Base-by-base conservation (phyloP, 805 yeast species). In the Monosporozyma yasuniensis region DNA sequence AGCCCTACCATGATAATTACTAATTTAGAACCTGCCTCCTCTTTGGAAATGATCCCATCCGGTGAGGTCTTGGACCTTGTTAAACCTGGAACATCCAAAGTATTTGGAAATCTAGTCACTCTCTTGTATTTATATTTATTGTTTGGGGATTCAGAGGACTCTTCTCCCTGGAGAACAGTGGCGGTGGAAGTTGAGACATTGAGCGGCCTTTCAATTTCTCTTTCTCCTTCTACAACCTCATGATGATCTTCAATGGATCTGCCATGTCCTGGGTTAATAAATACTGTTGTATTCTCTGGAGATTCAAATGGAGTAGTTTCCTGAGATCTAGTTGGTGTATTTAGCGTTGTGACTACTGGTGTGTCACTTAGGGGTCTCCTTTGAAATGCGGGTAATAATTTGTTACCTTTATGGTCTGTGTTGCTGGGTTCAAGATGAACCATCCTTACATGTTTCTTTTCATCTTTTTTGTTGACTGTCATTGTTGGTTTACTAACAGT, bases 1-100 rank as follows among this genome's bases (percentile, higher is more conserved):
- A 84, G 66, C 0, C 99, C 99, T 14, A 91, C 96, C 98, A 91
- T 91, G 18, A 91, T 95, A 51, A 91, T 87, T 14, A 91, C 95
- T 47, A 91, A 74, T 62, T 88, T 85, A 12, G 89, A 80, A 0
- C 88, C 93, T 4, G 85, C 81, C 61, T 88, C 96, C 34, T 64
- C 66, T 21, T 76, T 72, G 1, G 81, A 79, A 34, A 80, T 79
- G 28, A 72, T 71, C 5, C 87, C 87, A 63, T 87, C 91, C 0
- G 96, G 93, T 0, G 90, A 80, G 3, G 78, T 78, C 54, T 85
- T 80, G 1, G 90, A 82, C 44, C 84, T 78, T 0, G 97, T 89
- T 53, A 88, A 84, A 0, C 98, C 98, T 0, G 97, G 96, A 6
- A 91, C 86, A 62, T 89, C 95, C 42, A 90, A 74, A 0, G 96